These are phyloP conservation scores for Daedaleopsis nitida DNA, from an alignment of 768 basidiomycete species.

Conservation along the genomic window DNA sequence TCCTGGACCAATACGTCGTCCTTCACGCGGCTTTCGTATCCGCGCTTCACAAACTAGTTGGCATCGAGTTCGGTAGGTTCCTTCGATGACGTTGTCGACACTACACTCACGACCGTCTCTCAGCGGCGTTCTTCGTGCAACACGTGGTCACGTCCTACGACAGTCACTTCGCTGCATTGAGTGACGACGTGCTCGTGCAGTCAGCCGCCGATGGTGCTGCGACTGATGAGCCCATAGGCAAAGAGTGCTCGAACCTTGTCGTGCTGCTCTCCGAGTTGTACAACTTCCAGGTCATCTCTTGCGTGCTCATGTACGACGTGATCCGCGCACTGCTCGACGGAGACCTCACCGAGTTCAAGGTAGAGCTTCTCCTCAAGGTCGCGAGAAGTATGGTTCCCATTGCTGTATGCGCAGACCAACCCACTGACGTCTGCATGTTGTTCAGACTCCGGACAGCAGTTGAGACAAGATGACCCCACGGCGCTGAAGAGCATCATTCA, in stretches of 20 bases:
- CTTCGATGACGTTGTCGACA: background rate
- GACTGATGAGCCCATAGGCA: slow-evolving; percentile 53
- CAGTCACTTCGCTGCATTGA: slow-evolving; percentile 43
- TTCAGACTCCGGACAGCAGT: slow-evolving; percentile 87
- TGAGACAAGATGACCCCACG: slow-evolving; percentile 89
- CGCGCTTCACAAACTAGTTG: slow-evolving; percentile 76
- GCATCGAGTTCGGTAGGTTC: slow-evolving; percentile 84
- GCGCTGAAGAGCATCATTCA: slow-evolving; percentile 90
- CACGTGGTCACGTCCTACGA: slow-evolving; percentile 70
- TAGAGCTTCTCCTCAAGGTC: slow-evolving; percentile 87
- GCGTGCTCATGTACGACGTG: slow-evolving; percentile 86
- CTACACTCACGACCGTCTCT: background rate
- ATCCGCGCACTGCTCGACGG: slow-evolving; percentile 72
- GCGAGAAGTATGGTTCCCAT: slow-evolving; percentile 57
- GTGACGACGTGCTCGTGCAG: background rate
- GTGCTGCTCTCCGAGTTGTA: slow-evolving; percentile 90
- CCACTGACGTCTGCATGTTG: background rate
- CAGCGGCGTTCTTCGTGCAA: slow-evolving; percentile 86
- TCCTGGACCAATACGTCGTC: slow-evolving; percentile 88
- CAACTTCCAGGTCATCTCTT: slow-evolving; percentile 94
- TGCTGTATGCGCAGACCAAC: background rate
- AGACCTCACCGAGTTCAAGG: slow-evolving; percentile 72
- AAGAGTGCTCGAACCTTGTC: slow-evolving; percentile 88
- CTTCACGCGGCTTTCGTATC: slow-evolving; percentile 86
- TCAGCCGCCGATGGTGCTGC: slow-evolving; percentile 8